Conservation (phyloP, 106 monocot genomes). For the Amphibolis antarctica region DNA sequence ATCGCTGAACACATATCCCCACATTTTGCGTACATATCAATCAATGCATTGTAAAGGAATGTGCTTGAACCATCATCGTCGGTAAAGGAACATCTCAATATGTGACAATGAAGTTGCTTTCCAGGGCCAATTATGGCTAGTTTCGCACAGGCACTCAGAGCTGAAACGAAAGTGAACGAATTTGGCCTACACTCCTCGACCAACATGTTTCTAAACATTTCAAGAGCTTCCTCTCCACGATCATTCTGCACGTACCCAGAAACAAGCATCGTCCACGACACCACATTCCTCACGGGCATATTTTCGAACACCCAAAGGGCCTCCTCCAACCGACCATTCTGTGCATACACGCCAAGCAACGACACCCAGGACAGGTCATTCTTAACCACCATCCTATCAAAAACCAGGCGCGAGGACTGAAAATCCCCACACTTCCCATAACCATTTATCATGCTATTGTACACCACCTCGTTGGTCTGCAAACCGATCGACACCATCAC, state of each 20-base stretch:
- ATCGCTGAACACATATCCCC: constrained; percentile 38
- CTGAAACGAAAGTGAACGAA: constrained; percentile 43
- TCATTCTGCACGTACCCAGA: constrained; percentile 44
- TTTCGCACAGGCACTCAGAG: constrained; percentile 43
- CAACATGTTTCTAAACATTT: constrained; percentile 45
- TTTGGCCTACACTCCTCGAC: constrained; percentile 22
- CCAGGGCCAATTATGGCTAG: constrained; percentile 33
- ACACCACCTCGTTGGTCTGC: constrained; percentile 24
- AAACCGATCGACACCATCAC: constrained; percentile 16
- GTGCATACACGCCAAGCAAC: constrained; percentile 27
- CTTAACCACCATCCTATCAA: constrained; percentile 28
- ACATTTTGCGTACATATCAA: constrained; percentile 71
- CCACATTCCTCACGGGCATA: constrained; percentile 30
- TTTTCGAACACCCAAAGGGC: constrained; percentile 26
- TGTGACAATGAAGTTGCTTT: constrained; percentile 38
- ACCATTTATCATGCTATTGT: constrained; percentile 39
- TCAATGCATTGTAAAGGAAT: constrained; percentile 41
- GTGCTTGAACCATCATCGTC: constrained; percentile 10
- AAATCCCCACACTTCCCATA: constrained; percentile 60
- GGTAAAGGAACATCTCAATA: constrained; percentile 15
- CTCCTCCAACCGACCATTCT: constrained; percentile 12
- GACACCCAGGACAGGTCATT: constrained; percentile 56
- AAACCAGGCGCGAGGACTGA: constrained; percentile 14
- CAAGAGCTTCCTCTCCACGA: constrained; percentile 36
- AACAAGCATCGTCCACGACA: constrained; percentile 56